These are phyloP conservation scores for Monosporascus sp. DNA, from an alignment of 2,329 filamentous ascomycete species.

Conservation along the genomic window DNA sequence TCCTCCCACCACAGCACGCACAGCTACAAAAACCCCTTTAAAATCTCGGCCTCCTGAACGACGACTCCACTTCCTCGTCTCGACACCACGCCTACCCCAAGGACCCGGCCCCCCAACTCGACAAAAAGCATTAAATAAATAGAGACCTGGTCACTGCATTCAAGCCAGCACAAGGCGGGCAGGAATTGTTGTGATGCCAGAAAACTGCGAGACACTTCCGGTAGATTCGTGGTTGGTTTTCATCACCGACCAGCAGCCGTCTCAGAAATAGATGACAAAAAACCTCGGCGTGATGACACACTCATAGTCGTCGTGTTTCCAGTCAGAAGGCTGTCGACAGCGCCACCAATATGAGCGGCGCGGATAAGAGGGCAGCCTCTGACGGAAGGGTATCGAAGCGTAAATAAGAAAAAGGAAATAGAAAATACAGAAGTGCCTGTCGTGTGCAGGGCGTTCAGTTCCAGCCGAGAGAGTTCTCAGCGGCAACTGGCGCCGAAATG, in stretches of 20 bases:
- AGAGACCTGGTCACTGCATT: slow-evolving; percentile 21
- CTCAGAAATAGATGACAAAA: slow-evolving; percentile 26
- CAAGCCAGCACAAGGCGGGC: slow-evolving; percentile 30
- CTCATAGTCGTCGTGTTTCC: slow-evolving; percentile 25
- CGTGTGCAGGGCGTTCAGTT: slow-evolving; percentile 54
- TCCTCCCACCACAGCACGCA: no score
- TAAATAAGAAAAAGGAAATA: slow-evolving; percentile 26
- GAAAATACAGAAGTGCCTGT: slow-evolving; percentile 25
- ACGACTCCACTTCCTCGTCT: slow-evolving; percentile 6
- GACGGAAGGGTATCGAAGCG: slow-evolving; percentile 42
- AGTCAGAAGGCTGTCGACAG: slow-evolving; percentile 16
- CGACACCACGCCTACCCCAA: slow-evolving; percentile 8
- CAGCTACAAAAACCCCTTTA: not conserved
- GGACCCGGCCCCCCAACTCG: slow-evolving; percentile 1
- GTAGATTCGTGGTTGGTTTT: slow-evolving; percentile 13
- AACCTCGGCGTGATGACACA: slow-evolving; percentile 19
- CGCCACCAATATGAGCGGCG: slow-evolving; percentile 8
- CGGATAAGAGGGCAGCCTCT: slow-evolving; percentile 21
- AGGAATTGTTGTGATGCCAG: slow-evolving; percentile 20
- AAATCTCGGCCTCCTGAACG: not conserved
- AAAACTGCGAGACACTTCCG: slow-evolving; percentile 15
- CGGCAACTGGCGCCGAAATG: slow-evolving; percentile 86
- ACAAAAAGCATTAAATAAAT: slow-evolving; percentile 28
- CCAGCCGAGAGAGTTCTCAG: slow-evolving; percentile 94
- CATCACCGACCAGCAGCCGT: slow-evolving; percentile 9